Percentiles rank a stretch among this genome's conserved stretches.
phyloP scores from a whole-genome alignment of 2,329 filamentous ascomycete genomes.

The Fusarium sororula region DNA sequence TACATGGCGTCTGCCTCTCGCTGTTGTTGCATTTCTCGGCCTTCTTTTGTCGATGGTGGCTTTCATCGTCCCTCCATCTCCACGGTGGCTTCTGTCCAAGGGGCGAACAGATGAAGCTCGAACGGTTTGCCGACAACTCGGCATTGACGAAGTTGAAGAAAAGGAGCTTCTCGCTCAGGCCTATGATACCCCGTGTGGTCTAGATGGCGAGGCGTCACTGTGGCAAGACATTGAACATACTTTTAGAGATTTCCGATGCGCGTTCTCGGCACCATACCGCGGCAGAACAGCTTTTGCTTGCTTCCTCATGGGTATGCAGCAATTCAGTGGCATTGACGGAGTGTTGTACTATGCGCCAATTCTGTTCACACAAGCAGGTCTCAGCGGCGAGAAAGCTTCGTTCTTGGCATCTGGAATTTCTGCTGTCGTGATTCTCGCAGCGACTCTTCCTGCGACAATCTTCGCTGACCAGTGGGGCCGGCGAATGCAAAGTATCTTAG shows the following conservation, averaged over 20 bases:
- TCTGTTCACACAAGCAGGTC: slow-evolving; percentile 67
- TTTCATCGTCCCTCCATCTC: slow-evolving; percentile 59
- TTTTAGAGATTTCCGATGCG: slow-evolving; percentile 45
- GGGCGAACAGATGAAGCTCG: slow-evolving; percentile 56
- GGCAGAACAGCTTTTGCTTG: slow-evolving; percentile 60
- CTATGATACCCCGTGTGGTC: slow-evolving; percentile 13
- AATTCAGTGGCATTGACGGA: slow-evolving; percentile 69
- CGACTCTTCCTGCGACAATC: slow-evolving; percentile 63
- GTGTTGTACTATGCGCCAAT: slow-evolving; percentile 70
- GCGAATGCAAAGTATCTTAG: slow-evolving; percentile 61
- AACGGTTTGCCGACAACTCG: slow-evolving; percentile 50
- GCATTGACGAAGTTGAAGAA: slow-evolving; percentile 54
- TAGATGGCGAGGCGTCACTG: slow-evolving; percentile 42
- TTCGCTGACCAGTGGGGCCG: slow-evolving; percentile 66
- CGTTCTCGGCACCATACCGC: slow-evolving; percentile 51
- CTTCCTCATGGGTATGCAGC: slow-evolving; percentile 68
- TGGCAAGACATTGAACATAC: slow-evolving; percentile 43
- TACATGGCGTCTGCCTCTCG: slow-evolving; percentile 65
- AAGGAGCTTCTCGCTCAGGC: slow-evolving; percentile 49
- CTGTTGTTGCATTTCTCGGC: slow-evolving; percentile 48
- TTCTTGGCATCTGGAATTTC: slow-evolving; percentile 69
- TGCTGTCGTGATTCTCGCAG: slow-evolving; percentile 63
- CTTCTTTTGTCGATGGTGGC: slow-evolving; percentile 42
- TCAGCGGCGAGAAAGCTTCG: slow-evolving; percentile 60
- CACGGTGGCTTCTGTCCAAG: slow-evolving; percentile 62